A percentile compares a stretch with the other conserved stretches of the same genome.
phyloP scores from a whole-genome alignment of 139 green algal genomes.

The Zygnema circumcarinatum region DNA sequence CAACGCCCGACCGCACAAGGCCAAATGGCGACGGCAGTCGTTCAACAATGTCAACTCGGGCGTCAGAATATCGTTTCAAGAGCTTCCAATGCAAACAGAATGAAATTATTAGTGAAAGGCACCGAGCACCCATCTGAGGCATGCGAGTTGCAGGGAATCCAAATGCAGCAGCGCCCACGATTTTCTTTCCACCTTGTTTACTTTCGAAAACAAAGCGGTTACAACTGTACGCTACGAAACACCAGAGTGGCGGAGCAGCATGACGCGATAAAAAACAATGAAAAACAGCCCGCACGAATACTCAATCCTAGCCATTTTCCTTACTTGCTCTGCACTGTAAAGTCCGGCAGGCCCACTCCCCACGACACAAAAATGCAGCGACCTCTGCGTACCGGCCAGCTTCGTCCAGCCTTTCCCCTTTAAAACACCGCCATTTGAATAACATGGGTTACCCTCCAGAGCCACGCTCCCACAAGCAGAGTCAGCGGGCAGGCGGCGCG shows the following conservation, averaged over 20 bases:
- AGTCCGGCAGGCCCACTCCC: slow-evolving; percentile 57
- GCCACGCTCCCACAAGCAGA: too few relatives aligned
- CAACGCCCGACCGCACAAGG: slow-evolving; percentile 90
- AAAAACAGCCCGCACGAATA: too few relatives aligned
- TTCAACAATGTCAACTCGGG: slow-evolving; percentile 72
- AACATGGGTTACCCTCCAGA: too few relatives aligned
- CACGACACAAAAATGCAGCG: slow-evolving; percentile 53
- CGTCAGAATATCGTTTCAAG: slow-evolving; percentile 34
- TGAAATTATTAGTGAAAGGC: not conserved
- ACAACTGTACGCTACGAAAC: too few relatives aligned
- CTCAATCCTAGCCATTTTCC: not conserved
- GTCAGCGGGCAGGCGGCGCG: too few relatives aligned
- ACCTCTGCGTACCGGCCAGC: too few relatives aligned
- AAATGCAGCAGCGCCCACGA: not conserved
- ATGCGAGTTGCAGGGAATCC: not conserved
- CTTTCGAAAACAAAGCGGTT: not conserved
- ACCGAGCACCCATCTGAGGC: not conserved
- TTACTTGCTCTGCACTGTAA: slow-evolving; percentile 55
- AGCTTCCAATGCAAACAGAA: too few relatives aligned
- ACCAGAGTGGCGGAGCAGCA: too few relatives aligned
- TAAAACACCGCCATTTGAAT: too few relatives aligned
- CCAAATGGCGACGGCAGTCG: slow-evolving; percentile 91
- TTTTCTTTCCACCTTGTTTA: not conserved
- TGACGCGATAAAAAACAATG: too few relatives aligned
- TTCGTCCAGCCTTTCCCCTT: too few relatives aligned